These are phyloP conservation scores for Begonia masoniana DNA, from an alignment of 306 rosid genomes.

Conservation along the genomic window DNA sequence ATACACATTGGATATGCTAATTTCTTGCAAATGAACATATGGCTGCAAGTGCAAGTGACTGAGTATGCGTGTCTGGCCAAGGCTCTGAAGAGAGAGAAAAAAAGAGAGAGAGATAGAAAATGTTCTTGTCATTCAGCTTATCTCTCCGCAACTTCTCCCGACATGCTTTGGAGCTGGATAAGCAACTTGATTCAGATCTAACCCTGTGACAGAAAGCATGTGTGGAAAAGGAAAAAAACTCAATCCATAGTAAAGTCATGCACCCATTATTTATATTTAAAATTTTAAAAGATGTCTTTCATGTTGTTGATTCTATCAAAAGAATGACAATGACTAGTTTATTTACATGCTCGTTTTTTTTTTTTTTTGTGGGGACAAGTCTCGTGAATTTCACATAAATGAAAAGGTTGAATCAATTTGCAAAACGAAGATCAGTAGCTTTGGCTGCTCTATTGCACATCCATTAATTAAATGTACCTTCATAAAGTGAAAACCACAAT, in stretches of 20 bases:
- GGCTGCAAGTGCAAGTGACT: background rate
- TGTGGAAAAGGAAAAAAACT: background rate
- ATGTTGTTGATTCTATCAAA: background rate
- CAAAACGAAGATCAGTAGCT: background rate
- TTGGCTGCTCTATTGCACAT: background rate
- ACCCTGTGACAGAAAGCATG: slow-evolving; percentile 30
- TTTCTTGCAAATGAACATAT: background rate
- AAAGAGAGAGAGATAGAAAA: background rate
- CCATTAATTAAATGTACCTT: background rate
- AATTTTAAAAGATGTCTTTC: background rate
- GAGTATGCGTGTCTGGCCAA: background rate
- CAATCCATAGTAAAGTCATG: background rate
- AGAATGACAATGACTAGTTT: background rate
- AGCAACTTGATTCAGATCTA: slow-evolving; percentile 50
- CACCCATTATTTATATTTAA: background rate
- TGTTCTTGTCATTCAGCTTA: slow-evolving; percentile 85
- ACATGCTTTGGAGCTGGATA: slow-evolving; percentile 83
- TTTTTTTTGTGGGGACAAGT: no score
- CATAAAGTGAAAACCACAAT: no score
- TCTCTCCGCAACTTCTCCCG: slow-evolving; percentile 93
- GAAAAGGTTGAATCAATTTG: background rate
- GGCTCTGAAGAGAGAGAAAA: background rate
- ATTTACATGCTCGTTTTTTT: no score
- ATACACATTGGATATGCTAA: no score
- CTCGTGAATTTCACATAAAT: background rate